Base-by-base conservation (phyloP, 1,284 basidiomycete genomes). In the Ceratobasidium sp. region DNA sequence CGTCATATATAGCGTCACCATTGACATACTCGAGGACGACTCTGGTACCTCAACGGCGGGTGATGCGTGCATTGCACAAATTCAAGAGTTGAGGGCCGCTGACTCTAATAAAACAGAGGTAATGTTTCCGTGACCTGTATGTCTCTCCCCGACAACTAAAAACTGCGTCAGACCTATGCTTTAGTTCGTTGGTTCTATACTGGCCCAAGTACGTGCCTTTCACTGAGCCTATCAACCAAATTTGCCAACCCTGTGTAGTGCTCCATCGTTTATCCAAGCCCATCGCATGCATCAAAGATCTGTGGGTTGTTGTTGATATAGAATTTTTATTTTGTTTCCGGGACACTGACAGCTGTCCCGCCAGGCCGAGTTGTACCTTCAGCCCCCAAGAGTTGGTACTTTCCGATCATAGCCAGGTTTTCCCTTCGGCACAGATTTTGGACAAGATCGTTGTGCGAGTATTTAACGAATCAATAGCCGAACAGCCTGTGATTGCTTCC, bases 141-240 rank as follows among this genome's bases (percentile, higher is more conserved):
- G 14, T 43, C 24, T 8, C n/a, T 41, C 56, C 29, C n/a, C 31
- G 7, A 6, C n/a, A 39, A 24, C 41, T 43, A 43, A 62, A n/a
- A 34, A 13, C 6, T 43, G 9, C 14, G 7, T 6, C 27, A 62
- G 41, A n/a, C 19, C 13, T 69, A 56, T 29, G 66, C 39, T 24
- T 39, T 58, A 24, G 29, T 69, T 29, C 66, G 66, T 39, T 69
- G 66, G 66, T 69, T 58, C 41, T 69, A 69, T 31, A 58, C 66
- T 11, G 66, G 66, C 5, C 41, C 51, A 19, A 69, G 66, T 56
- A 69, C 9, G 51, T 69, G 27, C 24, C 24, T n/a, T 14, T 29
- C 53, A 6, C 53, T 24, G 2, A 54, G 8, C 27, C 24, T 29
- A 14, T 3, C 24, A 24, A 54, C 24, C 22, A 7, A 54, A 13